Conservation (phyloP, 78 protist genomes). For the Chrysochromulina parva region DNA sequence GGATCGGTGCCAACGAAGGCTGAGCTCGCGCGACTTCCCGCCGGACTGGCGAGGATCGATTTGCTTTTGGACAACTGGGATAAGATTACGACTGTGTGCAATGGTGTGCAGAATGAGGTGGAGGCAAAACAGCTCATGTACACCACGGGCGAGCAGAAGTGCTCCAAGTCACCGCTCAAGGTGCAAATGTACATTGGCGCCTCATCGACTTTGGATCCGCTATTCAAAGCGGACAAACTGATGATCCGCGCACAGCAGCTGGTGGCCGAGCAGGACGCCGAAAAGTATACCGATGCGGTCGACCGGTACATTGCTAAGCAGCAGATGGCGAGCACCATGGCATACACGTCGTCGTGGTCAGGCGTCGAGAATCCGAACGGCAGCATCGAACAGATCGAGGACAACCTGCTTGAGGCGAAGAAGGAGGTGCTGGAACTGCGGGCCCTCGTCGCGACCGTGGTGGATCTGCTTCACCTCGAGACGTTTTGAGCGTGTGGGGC, state of each 20-base stretch:
- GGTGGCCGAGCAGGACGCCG: not conserved
- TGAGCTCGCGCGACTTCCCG: not conserved
- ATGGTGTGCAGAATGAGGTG: not conserved
- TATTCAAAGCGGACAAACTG: not conserved
- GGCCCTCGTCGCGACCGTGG: not conserved
- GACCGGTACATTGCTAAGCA: not conserved
- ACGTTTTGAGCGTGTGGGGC: too few species aligned
- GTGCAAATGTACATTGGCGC: conserved; percentile 1
- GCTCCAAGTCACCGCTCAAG: not conserved
- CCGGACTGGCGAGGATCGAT: not conserved
- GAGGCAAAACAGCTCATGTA: not conserved
- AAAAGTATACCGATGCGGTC: not conserved
- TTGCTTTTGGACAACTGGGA: not conserved
- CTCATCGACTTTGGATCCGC: not conserved
- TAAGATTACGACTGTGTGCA: not conserved
- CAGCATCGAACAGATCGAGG: not conserved
- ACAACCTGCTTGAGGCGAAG: not conserved
- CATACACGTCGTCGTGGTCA: not conserved
- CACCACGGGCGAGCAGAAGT: not conserved
- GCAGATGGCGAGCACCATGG: not conserved
- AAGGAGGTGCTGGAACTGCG: not conserved
- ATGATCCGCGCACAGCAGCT: conserved; percentile 17
- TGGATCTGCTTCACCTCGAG: not conserved
- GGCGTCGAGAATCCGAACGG: conserved; percentile 3
- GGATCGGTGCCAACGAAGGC: not conserved